phyloP scores from a whole-genome alignment of 2,329 filamentous ascomycete genomes.

The Hortaea werneckii region DNA sequence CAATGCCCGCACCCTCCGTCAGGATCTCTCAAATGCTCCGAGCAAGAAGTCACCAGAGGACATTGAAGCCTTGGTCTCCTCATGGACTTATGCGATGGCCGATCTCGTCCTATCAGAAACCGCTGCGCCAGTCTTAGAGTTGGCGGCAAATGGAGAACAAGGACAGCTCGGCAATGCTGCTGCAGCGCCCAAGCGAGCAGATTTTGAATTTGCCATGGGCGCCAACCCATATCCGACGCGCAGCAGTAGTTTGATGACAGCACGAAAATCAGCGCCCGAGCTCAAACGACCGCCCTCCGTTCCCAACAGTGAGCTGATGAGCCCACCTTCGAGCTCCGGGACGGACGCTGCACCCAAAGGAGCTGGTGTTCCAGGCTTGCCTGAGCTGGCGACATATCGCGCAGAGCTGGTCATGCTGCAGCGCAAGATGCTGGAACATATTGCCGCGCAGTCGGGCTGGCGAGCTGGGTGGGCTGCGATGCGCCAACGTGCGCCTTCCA shows the following conservation, averaged over 20 bases:
- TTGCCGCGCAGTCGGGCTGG: conserved; percentile 66
- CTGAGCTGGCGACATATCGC: conserved; percentile 71
- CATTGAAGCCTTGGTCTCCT: conserved; percentile 64
- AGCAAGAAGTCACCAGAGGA: conserved; percentile 28
- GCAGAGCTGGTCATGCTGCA: conserved; percentile 76
- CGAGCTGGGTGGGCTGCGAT: conserved; percentile 57
- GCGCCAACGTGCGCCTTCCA: conserved; percentile 13
- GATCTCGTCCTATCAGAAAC: conserved; percentile 71
- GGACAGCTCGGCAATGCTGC: conserved; percentile 9
- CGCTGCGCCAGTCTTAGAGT: conserved; percentile 15
- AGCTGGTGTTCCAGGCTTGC: conserved; percentile 42
- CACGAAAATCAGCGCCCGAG: conserved; percentile 5
- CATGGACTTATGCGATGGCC: conserved; percentile 66
- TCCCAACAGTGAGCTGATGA: conserved; percentile 4
- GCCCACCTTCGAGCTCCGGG: conserved; percentile 11
- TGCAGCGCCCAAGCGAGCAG: conserved; percentile 8
- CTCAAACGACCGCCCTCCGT: conserved; percentile 5
- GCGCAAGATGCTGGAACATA: conserved; percentile 64
- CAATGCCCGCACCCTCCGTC: conserved; percentile 67
- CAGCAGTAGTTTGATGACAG: conserved; percentile 14
- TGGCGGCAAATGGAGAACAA: conserved; percentile 6
- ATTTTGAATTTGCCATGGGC: conserved; percentile 19
- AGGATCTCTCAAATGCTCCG: conserved; percentile 58
- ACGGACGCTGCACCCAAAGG: conserved; percentile 3
- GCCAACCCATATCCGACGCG: conserved; percentile 24